A percentile compares a stretch with the other conserved stretches of the same genome.
Conservation (phyloP, 352 stramenopile genomes). For the Stramenopiles sp. region DNA sequence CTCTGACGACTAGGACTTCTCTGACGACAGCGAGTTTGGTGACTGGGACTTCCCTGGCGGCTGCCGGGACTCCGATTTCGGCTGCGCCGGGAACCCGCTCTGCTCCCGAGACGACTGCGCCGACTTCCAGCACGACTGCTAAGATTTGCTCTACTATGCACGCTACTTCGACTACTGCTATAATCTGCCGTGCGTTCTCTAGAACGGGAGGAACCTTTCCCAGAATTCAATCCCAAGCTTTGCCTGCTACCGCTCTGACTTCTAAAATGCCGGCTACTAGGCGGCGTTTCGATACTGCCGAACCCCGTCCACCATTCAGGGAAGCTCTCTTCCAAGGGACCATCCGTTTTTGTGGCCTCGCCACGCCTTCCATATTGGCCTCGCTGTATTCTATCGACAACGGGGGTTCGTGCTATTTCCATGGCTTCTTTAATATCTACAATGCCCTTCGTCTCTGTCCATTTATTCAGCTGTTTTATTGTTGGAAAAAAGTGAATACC, state of each 20-base stretch:
- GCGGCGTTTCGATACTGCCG: not conserved
- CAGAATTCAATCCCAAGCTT: not conserved
- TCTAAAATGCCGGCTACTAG: not conserved
- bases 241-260: slow-evolving; percentile 6
- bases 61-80: not conserved
- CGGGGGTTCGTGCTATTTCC: not conserved
- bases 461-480: not conserved
- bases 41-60: not conserved
- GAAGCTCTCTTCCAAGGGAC: not conserved
- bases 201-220: too few species aligned
- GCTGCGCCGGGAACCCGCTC: not conserved
- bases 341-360: not conserved
- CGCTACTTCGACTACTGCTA: too few species aligned
- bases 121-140: not conserved
- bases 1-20: not conserved
- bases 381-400: not conserved
- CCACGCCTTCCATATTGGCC: not conserved
- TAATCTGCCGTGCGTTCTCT: too few species aligned
- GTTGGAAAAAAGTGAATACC: slow-evolving; percentile 9
- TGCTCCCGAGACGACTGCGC: not conserved
- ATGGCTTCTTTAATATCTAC: not conserved
- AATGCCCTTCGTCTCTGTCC: not conserved
- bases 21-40: not conserved
- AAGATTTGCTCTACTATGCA: too few species aligned
- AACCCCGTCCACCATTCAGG: slow-evolving; percentile 7